Evolutionary conservation across 2,329 filamentous ascomycete species (phyloP).

Genomic region (Ascocoryne sarcoides): DNA sequence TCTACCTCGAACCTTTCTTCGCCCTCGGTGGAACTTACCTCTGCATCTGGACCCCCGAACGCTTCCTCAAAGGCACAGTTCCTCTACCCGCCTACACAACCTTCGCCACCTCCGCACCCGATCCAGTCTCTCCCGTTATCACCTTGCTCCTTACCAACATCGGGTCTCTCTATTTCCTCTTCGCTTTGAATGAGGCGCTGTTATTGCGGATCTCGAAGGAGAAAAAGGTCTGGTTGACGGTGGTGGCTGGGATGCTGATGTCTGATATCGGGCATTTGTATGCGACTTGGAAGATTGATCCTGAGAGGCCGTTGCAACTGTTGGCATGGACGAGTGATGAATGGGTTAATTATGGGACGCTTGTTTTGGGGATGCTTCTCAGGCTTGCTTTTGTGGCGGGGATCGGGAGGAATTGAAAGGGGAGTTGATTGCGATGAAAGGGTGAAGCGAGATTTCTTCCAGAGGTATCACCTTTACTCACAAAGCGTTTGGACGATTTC

Average conservation of each 20-base stretch:
- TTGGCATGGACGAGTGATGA: slow-evolving; percentile 31
- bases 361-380: slow-evolving; percentile 27
- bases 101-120: slow-evolving; percentile 13
- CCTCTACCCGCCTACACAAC: slow-evolving; percentile 13
- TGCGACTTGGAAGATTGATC: slow-evolving; percentile 29
- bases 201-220: slow-evolving; percentile 25
- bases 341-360: slow-evolving; percentile 30
- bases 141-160: slow-evolving; percentile 25
- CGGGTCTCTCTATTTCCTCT: slow-evolving; percentile 25
- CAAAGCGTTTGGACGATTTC: no score
- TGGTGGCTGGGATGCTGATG: slow-evolving; percentile 20
- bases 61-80: slow-evolving; percentile 17
- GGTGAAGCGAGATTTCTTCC: no score
- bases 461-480: no score
- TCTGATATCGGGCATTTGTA: slow-evolving; percentile 28
- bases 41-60: slow-evolving; percentile 11
- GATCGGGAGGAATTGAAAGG: slow-evolving; percentile 23
- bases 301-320: slow-evolving; percentile 20
- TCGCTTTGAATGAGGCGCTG: slow-evolving; percentile 26
- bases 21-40: slow-evolving; percentile 20
- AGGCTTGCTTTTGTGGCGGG: slow-evolving; percentile 31
- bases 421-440: no score
- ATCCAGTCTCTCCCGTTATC: slow-evolving; percentile 16
- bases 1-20: slow-evolving; percentile 21
- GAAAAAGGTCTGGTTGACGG: slow-evolving; percentile 23